Conservation (phyloP, 805 yeast species). For the Lipomyces mesembrius region DNA sequence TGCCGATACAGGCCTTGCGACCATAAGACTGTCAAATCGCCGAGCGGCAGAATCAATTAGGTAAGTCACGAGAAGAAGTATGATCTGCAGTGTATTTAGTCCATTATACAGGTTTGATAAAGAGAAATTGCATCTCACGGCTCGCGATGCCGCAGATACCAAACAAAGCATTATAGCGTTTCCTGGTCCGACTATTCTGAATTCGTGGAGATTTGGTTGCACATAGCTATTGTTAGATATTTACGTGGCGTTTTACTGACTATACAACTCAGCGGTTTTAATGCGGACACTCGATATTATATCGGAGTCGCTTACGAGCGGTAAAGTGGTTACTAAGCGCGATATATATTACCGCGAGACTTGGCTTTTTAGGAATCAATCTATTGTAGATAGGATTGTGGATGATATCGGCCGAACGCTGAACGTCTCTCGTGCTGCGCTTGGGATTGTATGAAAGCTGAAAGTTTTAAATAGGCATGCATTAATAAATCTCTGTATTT, state of each 20-base stretch:
- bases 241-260: neutral
- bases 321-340: slow-evolving; percentile 49
- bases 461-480: neutral
- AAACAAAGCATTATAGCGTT: slow-evolving; percentile 4
- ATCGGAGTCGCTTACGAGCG: slow-evolving; percentile 17
- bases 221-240: neutral
- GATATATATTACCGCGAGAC: slow-evolving; percentile 67
- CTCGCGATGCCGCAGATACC: neutral
- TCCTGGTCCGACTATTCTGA: slow-evolving; percentile 13
- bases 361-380: slow-evolving; percentile 54
- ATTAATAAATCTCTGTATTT: neutral
- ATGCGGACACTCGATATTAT: slow-evolving; percentile 24
- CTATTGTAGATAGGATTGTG: slow-evolving; percentile 49
- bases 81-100: neutral
- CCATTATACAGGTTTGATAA: neutral
- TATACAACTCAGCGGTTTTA: slow-evolving; percentile 14
- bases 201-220: slow-evolving; percentile 11
- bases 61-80: neutral
- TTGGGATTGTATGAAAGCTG: slow-evolving; percentile 49
- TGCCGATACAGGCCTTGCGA: slow-evolving; percentile 1
- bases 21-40: slow-evolving; percentile 1
- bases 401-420: slow-evolving; percentile 50
- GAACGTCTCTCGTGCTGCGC: slow-evolving; percentile 46
- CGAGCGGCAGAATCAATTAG: slow-evolving; percentile 2
- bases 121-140: neutral